Conservation (phyloP, 257 asterid genomes). For the Petunia axillaris region DNA sequence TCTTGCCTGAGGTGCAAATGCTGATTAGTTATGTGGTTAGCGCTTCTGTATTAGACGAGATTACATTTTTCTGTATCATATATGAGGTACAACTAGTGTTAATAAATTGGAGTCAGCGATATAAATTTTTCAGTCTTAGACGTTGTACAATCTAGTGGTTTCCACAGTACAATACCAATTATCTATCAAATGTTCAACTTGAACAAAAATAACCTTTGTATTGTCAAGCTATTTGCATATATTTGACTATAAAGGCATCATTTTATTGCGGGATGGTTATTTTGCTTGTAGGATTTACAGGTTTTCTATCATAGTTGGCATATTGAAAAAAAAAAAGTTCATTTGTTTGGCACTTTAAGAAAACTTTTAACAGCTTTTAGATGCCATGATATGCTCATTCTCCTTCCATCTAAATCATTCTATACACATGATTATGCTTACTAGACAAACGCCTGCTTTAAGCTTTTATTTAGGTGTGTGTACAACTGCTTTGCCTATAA, state of each 20-base stretch:
- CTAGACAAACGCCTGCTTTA: too few species aligned
- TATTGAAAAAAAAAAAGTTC: neutral
- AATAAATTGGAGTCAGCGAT: neutral
- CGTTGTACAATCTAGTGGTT: neutral
- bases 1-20: neutral
- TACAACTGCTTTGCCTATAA: too few species aligned
- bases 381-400: too few species aligned
- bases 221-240: too few species aligned
- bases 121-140: neutral
- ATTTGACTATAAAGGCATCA: too few species aligned
- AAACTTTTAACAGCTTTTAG: too few species aligned
- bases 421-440: too few species aligned
- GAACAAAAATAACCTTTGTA: neutral
- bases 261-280: neutral
- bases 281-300: neutral
- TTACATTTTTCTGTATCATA: too few species aligned
- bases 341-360: neutral
- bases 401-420: too few species aligned
- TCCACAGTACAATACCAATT: neutral
- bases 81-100: neutral
- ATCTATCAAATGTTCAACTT: neutral
- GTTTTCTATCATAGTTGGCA: neutral
- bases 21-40: too few species aligned
- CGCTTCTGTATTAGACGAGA: too few species aligned
- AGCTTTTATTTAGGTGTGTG: too few species aligned